Evolutionary conservation across 768 basidiomycete genomes (phyloP), one percentile per base, ranked within the genome.

Genomic region (Termitomyces sp.): DNA sequence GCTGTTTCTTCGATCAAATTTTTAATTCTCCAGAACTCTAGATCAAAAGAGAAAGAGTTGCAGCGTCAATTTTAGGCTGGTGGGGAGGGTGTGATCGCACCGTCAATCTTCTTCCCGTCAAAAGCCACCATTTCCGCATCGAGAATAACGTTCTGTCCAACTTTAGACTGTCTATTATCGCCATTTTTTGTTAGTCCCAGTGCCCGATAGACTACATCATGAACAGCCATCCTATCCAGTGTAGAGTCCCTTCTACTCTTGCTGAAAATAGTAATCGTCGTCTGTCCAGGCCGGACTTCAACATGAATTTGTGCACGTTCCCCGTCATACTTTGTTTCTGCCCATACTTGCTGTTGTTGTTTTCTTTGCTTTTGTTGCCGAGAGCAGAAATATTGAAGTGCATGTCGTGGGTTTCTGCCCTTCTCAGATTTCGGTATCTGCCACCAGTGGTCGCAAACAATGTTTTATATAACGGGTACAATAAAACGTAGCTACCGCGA

Each of bases 231-330:
- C 33, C 94, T 80, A 65, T 95, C 93, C 53, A 72, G 54, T 0
- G 94, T 96, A 29, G 90, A 93, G 64, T 96, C 84, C 18, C 94
- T 73, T 57, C 82, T 86, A 64, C 89, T 93, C 72, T 98, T 96
- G 74, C 91, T 94, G 68, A 88, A 94, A 41, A 96, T 93, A 1
- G 73, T 85, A 59, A 95, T 88, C 5, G 56, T 58, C 34, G 72
- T 73, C 5, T 78, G 70, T 5, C n/a, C 68, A 62, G 15, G 75
- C 68, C 4, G 63, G 2, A 86, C 66, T 65, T 86, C 77, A 24
- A 94, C 81, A 66, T 98, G 94, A 28, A 95, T 92, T 64, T 98
- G 94, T 55, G 93, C 87, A n/a, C 94, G 81, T 70, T 96, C 94
- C 10, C 94, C 94, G 57, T 96, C 94, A 68, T 95, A 95, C 70